A percentile compares a stretch with the other conserved stretches of the same genome.
Evolutionary conservation across 2,329 filamentous ascomycete genomes (phyloP).

Genomic region (Mycogone perniciosa): DNA sequence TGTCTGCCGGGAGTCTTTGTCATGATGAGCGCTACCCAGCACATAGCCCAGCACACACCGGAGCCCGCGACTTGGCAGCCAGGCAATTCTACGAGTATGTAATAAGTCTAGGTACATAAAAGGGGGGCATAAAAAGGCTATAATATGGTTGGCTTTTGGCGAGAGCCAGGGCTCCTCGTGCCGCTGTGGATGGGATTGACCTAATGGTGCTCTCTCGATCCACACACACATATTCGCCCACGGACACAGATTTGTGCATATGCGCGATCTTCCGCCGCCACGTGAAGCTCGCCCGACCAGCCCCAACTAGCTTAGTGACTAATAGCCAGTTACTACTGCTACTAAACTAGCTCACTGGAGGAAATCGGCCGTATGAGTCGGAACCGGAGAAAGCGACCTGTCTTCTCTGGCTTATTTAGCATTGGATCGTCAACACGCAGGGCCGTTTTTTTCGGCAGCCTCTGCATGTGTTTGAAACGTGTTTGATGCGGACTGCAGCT

Average conservation of each 20-base stretch:
- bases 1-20: neutral
- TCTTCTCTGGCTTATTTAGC: no score
- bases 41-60: no score
- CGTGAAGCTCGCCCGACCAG: slow-evolving; percentile 21
- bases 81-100: no score
- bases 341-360: neutral
- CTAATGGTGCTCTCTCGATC: slow-evolving; percentile 2
- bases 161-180: slow-evolving; percentile 27
- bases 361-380: slow-evolving; percentile 12
- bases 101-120: neutral
- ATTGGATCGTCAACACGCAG: neutral
- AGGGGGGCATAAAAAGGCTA: slow-evolving; percentile 16
- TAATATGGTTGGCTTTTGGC: slow-evolving; percentile 17
- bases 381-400: slow-evolving; percentile 10
- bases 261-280: slow-evolving; percentile 31
- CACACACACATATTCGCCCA: slow-evolving; percentile 6
- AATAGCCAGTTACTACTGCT: no score
- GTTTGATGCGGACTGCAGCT: neutral
- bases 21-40: neutral
- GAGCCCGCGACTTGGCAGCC: no score
- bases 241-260: slow-evolving; percentile 17
- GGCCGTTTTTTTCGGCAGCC: neutral
- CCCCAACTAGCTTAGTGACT: slow-evolving; percentile 5
- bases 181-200: slow-evolving; percentile 15
- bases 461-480: neutral